These are phyloP conservation scores for Tetracladium marchalianum DNA, from an alignment of 495 filamentous ascomycete species.

Conservation along the genomic window DNA sequence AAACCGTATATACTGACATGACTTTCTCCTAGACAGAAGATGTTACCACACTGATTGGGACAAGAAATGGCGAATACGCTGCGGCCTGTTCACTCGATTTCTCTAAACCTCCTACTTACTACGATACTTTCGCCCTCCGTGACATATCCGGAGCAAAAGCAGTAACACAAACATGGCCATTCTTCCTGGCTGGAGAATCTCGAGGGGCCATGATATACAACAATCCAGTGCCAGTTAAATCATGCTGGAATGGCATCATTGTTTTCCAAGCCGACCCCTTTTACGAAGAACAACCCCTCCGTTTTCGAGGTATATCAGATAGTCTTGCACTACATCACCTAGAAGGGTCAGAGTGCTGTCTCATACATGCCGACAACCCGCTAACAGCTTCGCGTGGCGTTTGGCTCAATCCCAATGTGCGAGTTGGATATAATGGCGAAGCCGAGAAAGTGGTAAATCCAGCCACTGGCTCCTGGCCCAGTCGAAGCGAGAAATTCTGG, in stretches of 20 bases:
- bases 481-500: constrained; percentile 21
- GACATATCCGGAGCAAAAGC: constrained; percentile 53
- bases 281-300: constrained; percentile 18
- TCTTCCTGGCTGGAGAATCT: constrained; percentile 39
- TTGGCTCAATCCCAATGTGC: constrained; percentile 66
- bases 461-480: constrained; percentile 27
- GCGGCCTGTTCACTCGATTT: constrained; percentile 81
- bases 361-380: constrained; percentile 51
- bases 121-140: constrained; percentile 79
- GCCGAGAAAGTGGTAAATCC: constrained; percentile 48
- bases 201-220: constrained; percentile 4
- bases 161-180: constrained; percentile 59
- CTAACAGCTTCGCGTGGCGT: constrained; percentile 45
- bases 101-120: constrained; percentile 54
- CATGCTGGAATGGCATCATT: constrained; percentile 80
- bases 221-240: constrained; percentile 21
- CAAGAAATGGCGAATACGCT: constrained; percentile 63
- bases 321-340: constrained; percentile 55
- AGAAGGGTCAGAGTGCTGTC: constrained; percentile 74
- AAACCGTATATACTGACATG: background rate
- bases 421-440: constrained; percentile 54
- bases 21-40: constrained; percentile 41
- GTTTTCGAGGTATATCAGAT: constrained; percentile 64
- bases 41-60: constrained; percentile 56
- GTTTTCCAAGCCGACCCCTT: constrained; percentile 44